Percentiles rank a stretch among this genome's conserved stretches.
Evolutionary conservation across 2,329 filamentous ascomycete species (phyloP).

Genomic region (Calonectria hongkongensis): DNA sequence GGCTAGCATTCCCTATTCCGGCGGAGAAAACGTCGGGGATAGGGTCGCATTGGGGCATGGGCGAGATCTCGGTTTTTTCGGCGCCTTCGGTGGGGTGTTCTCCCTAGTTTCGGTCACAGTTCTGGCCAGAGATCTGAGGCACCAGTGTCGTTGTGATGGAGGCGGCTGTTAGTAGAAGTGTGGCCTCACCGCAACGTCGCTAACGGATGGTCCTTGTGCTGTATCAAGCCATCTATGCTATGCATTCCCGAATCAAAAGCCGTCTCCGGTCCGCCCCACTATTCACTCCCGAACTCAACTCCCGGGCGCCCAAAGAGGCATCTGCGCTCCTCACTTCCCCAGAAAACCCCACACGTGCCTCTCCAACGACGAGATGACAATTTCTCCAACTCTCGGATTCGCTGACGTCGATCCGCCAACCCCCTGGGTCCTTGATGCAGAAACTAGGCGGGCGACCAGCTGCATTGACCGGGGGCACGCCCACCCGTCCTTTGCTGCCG

Average conservation of each 20-base stretch:
- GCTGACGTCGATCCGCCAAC: slow-evolving; percentile 37
- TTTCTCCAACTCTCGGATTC: slow-evolving; percentile 37
- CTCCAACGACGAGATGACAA: slow-evolving; percentile 46
- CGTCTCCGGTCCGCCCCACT: slow-evolving; percentile 47
- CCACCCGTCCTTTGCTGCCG: slow-evolving; percentile 27
- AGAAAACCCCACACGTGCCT: slow-evolving; percentile 52
- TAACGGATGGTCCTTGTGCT: slow-evolving; percentile 22
- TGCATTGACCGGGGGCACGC: slow-evolving; percentile 13
- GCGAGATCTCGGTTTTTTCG: slow-evolving; percentile 34
- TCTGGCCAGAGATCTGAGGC: neutral
- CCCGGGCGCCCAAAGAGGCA: slow-evolving; percentile 54
- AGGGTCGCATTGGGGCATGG: slow-evolving; percentile 19
- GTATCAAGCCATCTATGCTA: slow-evolving; percentile 22
- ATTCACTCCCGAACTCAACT: slow-evolving; percentile 55
- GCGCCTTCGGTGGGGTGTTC: slow-evolving; percentile 30
- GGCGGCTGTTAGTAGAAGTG: slow-evolving; percentile 14
- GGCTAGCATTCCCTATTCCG: neutral
- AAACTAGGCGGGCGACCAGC: slow-evolving; percentile 9
- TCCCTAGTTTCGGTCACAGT: slow-evolving; percentile 7
- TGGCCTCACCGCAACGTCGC: neutral
- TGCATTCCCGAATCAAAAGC: slow-evolving; percentile 52
- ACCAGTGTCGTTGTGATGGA: slow-evolving; percentile 6
- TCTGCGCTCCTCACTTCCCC: slow-evolving; percentile 51
- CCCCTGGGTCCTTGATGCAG: slow-evolving; percentile 26
- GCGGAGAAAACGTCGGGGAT: slow-evolving; percentile 13